Conservation (phyloP, 2,329 filamentous ascomycete genomes). For the Parafenestella ontariensis region DNA sequence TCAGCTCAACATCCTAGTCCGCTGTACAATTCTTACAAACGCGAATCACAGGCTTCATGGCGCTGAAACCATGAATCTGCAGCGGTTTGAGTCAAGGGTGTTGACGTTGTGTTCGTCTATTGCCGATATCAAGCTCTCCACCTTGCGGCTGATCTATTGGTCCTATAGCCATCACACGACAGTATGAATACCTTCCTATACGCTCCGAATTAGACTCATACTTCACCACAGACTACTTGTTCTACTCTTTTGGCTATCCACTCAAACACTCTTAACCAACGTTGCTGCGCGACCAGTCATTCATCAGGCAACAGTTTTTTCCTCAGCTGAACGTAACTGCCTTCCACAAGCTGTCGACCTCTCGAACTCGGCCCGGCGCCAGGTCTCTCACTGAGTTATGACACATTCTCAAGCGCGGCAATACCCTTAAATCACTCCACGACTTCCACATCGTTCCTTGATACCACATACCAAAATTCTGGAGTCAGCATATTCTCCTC, state of each 20-base stretch:
- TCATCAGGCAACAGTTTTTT: constrained; percentile 20
- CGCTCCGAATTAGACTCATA: constrained; percentile 5
- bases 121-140: constrained; percentile 16
- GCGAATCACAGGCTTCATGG: constrained; percentile 21
- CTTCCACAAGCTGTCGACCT: constrained; percentile 8
- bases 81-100: constrained; percentile 32
- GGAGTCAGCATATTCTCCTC: neutral
- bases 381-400: constrained; percentile 9
- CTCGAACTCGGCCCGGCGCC: constrained; percentile 31
- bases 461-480: neutral
- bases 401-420: neutral
- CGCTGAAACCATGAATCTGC: constrained; percentile 25
- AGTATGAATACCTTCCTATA: constrained; percentile 29
- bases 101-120: constrained; percentile 24
- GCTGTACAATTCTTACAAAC: constrained; percentile 9
- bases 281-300: constrained; percentile 12
- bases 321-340: constrained; percentile 18
- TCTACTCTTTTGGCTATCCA: constrained; percentile 13
- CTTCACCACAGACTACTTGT: neutral
- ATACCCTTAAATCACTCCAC: constrained; percentile 4
- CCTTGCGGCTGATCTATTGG: constrained; percentile 19
- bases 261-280: constrained; percentile 6
- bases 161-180: constrained; percentile 14
- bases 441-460: constrained; percentile 2
- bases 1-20: constrained; percentile 26